Evolutionary conservation across 768 basidiomycete genomes (phyloP).

Genomic region (Phaffia australis): DNA sequence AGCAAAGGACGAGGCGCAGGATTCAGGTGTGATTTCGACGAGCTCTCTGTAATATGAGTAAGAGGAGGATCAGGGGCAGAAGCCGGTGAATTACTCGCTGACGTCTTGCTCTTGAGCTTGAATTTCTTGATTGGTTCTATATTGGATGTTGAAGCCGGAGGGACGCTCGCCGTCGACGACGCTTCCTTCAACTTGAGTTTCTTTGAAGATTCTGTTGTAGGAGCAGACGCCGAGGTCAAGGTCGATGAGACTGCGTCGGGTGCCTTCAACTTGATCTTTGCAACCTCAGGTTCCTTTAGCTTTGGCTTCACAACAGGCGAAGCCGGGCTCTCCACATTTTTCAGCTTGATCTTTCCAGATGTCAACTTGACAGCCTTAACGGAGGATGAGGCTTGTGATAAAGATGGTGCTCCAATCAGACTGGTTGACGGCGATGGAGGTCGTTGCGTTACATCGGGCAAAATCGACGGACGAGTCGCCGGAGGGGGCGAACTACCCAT

Average conservation of each 20-base stretch:
- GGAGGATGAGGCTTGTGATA: no score
- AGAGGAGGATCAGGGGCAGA: neutral
- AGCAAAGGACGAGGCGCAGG: no score
- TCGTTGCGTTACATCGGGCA: no score
- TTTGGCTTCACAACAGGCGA: no score
- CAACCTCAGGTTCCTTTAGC: no score
- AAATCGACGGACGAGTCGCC: no score
- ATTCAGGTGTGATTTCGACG: no score
- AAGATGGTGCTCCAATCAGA: no score
- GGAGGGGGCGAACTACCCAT: no score
- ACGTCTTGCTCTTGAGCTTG: constrained; percentile 7
- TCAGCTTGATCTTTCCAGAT: neutral
- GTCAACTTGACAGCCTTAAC: constrained; percentile 12
- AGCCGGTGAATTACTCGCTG: neutral
- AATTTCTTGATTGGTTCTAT: constrained; percentile 4
- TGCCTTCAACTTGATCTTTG: constrained; percentile 29
- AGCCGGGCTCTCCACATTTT: no score
- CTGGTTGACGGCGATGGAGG: no score
- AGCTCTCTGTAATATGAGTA: neutral
- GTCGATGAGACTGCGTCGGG: neutral
- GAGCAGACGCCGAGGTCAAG: neutral
- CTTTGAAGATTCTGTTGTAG: constrained; percentile 32
- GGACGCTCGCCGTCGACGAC: constrained; percentile 3
- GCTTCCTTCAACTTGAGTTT: constrained; percentile 37
- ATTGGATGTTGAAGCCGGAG: neutral